Base-by-base conservation (phyloP, 441 rosid genomes). In the Pelargonium cotyledonis region DNA sequence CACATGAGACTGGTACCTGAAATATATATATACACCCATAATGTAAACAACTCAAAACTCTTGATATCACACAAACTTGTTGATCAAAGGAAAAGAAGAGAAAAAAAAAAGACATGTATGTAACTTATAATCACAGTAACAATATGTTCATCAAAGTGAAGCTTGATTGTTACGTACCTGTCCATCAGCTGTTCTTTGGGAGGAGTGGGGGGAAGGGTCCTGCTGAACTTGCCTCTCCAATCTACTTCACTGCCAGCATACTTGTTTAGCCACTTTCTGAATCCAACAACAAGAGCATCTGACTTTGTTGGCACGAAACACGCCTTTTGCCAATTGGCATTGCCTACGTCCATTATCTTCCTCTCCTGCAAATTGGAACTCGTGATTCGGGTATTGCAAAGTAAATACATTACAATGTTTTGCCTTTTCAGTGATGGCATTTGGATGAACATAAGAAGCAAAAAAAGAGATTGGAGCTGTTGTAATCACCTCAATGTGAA, bases 1-100 rank as follows among this genome's bases (percentile, higher is more conserved):
- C 38, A 88, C 91, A 79, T 93, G 97, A 31, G 95, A 80, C 95
- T 96, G 80, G 72, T 90, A 90, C 89, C 96, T 92, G 83, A 14
- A 49, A 14, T 10, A n/a, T 10, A 12, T 10, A 12, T 11, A 15
- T 47, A 8, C 35, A 29, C 1, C 35, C 35, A 29, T 2, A 29
- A 29, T 29, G 35, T 2, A 29, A 29, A 29, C 35, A 29, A 29
- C 35, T 29, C 35, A 29, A 29, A 29, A 29, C 35, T 29, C 35
- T 29, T 29, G 35, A 29, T 29, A 29, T 1, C 4, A 29, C 35
- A 29, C 35, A 29, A 29, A 29, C 35, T 29, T 29, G 35, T 21
- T 21, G 23, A 29, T 29, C 35, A 29, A 29, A 29, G 4, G 35
- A 29, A 29, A 29, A 29, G 35, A 29, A 29, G 23, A 21, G 23